phyloP scores from a whole-genome alignment of 164 flowering plant genomes.

The Annona cherimola region DNA sequence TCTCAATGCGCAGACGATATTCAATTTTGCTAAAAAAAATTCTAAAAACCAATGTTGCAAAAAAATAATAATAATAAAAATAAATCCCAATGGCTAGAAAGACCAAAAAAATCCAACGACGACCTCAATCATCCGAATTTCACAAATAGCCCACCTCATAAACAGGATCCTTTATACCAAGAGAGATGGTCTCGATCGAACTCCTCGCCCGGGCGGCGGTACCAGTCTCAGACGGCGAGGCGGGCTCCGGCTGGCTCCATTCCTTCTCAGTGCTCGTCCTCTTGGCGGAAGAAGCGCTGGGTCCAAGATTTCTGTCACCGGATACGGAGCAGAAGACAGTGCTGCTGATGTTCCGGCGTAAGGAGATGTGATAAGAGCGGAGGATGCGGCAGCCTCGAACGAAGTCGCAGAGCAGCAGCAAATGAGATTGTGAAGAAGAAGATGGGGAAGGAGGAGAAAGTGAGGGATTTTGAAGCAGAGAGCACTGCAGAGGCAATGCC shows the following conservation, averaged over 20 bases:
- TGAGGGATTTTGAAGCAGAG: not conserved
- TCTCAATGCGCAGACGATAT: too few species aligned
- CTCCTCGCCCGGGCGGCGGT: not conserved
- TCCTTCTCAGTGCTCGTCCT: not conserved
- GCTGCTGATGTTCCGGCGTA: not conserved
- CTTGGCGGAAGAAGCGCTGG: not conserved
- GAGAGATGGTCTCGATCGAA: slow-evolving; percentile 3
- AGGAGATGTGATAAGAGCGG: not conserved
- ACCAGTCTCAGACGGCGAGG: not conserved
- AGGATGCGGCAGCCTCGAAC: not conserved
- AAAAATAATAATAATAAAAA: too few species aligned
- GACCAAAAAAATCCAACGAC: too few species aligned
- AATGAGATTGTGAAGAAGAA: not conserved
- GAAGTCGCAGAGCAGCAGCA: not conserved
- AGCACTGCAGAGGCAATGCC: not conserved
- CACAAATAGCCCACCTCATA: not conserved
- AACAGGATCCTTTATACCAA: slow-evolving; percentile 2
- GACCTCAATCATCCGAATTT: too few species aligned
- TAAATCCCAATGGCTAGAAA: too few species aligned
- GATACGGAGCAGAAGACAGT: not conserved
- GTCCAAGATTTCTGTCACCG: not conserved
- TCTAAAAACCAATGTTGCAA: too few species aligned
- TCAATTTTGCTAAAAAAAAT: too few species aligned
- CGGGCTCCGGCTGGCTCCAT: not conserved
- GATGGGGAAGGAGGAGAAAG: not conserved